Evolutionary conservation across 1,284 basidiomycete genomes (phyloP), one percentile per base, ranked within the genome.

Genomic region (Papiliotrema fonsecae): DNA sequence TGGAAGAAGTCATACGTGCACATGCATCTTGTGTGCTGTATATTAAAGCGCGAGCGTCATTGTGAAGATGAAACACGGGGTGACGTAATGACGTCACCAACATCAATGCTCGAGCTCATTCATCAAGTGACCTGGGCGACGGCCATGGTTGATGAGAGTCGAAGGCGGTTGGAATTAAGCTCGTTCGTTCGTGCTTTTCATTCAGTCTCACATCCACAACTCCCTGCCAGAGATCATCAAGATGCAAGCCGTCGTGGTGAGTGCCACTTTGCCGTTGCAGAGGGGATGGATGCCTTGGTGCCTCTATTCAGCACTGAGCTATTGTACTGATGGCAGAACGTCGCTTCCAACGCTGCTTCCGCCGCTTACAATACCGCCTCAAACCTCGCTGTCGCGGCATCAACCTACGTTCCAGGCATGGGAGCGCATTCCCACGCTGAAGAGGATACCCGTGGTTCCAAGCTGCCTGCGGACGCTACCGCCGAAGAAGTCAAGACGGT

Each of bases 381-480:
- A 31, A 51, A 37, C 19, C 48, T 54, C n/a, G 52, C 50, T 22
- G 38, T 28, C 7, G 25, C 30, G 27, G 45, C 47, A 14, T 34
- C 41, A 3, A 44, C 36, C 14, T 44, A 46, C 22, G 41, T 49
- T 14, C n/a, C n/a, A n/a, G 59, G 55, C 31, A 22, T 54, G n/a
- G 35, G 25, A 4, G 16, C 36, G 4, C 57, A 65, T 50, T 35
- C 54, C 4, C 60, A 67, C 37, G 47, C 40, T 7, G 54, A 67
- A 37, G 60, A 59, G 34, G 51, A 57, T 41, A 9, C 18, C 10
- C 47, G 55, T 28, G 22, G 37, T 3, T 24, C 54, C 7, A 47
- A 52, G 16, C 47, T 67, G 16, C 66, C 66, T 3, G 50, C 57
- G 13, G 61, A 65, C 38, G 36, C 63, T 1, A 50, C 46, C 16